Conservation (phyloP, 805 yeast species). For the Monosporozyma unispora region DNA sequence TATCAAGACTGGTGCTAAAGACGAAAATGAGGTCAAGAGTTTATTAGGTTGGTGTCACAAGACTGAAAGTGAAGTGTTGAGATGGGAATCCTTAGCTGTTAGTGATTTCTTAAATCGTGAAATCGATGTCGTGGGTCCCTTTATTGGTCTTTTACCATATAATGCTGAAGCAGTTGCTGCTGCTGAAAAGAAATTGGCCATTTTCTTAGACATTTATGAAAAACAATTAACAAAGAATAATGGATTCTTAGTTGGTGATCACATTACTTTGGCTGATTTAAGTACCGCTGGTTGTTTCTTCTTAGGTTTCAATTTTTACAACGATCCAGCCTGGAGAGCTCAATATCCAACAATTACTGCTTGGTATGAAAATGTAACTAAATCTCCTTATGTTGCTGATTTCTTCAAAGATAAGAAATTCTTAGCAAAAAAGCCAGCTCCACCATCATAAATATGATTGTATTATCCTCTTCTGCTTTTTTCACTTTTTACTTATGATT, state of each 20-base stretch:
- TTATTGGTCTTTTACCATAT: conserved; percentile 58
- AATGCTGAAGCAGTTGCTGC: conserved; percentile 56
- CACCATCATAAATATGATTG: too few species aligned
- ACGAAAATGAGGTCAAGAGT: conserved; percentile 28
- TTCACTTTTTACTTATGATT: too few species aligned
- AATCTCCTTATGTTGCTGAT: conserved; percentile 2
- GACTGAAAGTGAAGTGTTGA: conserved; percentile 47
- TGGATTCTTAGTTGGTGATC: conserved; percentile 56
- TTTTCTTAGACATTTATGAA: conserved; percentile 40
- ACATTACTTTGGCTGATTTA: conserved; percentile 32
- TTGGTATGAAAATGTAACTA: conserved; percentile 3
- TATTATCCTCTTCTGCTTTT: too few species aligned
- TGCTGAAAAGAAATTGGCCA: conserved; percentile 31
- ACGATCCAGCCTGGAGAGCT: conserved; percentile 55
- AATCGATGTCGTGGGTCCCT: conserved; percentile 45
- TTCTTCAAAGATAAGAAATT: conserved; percentile 1
- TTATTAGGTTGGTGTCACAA: conserved; percentile 43
- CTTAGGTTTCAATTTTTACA: conserved; percentile 37
- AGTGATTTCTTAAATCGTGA: conserved; percentile 47
- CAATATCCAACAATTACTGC: conserved; percentile 44
- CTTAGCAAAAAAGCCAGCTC: too few species aligned
- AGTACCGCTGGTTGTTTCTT: conserved; percentile 9
- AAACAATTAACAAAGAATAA: conserved; percentile 48
- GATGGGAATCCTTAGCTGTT: conserved; percentile 70
- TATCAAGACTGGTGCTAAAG: conserved; percentile 29